Percentiles rank a stretch among this genome's conserved stretches.
Evolutionary conservation across 805 yeast genomes (phyloP).

Genomic region (Yarrowia divulgata): DNA sequence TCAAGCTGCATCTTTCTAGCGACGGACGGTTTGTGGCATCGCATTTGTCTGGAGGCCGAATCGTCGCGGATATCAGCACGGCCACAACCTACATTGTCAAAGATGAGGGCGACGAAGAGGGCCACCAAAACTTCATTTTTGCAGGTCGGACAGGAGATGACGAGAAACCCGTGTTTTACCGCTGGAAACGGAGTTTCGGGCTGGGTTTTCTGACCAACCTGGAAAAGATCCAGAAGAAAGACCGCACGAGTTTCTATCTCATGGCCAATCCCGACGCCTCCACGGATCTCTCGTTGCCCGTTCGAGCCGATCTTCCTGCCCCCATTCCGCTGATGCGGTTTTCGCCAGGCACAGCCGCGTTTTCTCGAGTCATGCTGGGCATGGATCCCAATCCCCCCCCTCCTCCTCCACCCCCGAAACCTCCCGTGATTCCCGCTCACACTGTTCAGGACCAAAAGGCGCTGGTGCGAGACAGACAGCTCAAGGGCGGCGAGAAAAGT

Average conservation of each 20-base stretch:
- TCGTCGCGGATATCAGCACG: background rate
- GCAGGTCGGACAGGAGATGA: background rate
- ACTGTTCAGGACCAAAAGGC: constrained; percentile 14
- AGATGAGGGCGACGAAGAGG: constrained; percentile 7
- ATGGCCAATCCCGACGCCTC: constrained; percentile 2
- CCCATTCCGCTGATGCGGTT: background rate
- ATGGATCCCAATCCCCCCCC: constrained; percentile 17
- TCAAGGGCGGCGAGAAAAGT: constrained; percentile 1
- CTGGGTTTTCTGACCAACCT: background rate
- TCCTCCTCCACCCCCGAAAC: background rate
- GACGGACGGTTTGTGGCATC: constrained; percentile 2
- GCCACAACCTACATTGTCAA: constrained; percentile 6
- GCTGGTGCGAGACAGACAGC: background rate
- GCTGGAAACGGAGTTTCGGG: constrained; percentile 6
- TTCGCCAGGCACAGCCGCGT: constrained; percentile 5
- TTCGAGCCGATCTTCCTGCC: constrained; percentile 4
- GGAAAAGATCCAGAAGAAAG: background rate
- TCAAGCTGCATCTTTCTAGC: background rate
- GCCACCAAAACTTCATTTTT: background rate
- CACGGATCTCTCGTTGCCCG: background rate
- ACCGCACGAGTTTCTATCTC: background rate
- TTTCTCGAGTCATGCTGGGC: constrained; percentile 3
- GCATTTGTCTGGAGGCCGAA: background rate
- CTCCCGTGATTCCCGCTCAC: background rate
- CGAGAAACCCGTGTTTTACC: constrained; percentile 11